These are phyloP conservation scores for Abrus precatorius DNA, from an alignment of 306 rosid genomes.

Conservation along the genomic window DNA sequence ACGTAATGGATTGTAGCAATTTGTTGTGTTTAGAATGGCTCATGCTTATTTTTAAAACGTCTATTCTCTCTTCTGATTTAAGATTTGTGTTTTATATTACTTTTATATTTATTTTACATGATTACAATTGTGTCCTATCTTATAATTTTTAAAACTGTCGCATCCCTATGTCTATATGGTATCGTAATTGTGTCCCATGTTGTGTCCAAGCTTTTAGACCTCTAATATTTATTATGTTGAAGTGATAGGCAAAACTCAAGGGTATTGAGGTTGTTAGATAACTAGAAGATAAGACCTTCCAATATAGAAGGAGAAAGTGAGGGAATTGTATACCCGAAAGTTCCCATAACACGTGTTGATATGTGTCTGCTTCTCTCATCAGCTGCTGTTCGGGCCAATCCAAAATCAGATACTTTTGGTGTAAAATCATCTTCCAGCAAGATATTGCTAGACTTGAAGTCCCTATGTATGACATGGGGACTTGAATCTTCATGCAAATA, in stretches of 20 bases:
- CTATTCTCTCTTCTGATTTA: too few species aligned
- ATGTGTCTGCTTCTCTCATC: constrained; percentile 87
- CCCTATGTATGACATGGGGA: constrained; percentile 96
- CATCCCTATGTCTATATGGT: too few species aligned
- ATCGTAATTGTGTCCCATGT: too few species aligned
- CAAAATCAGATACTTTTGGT: constrained; percentile 97
- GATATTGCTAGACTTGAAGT: constrained; percentile 95
- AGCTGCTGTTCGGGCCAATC: constrained; percentile 91
- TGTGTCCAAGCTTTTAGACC: too few species aligned
- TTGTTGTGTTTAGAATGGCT: neutral
- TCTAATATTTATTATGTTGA: neutral
- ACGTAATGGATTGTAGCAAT: neutral
- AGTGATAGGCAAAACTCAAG: constrained; percentile 1
- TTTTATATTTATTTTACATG: too few species aligned
- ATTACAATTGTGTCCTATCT: too few species aligned
- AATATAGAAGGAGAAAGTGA: constrained; percentile 16
- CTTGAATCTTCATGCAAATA: constrained; percentile 97
- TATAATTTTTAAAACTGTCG: too few species aligned
- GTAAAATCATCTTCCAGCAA: constrained; percentile 92
- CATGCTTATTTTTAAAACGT: too few species aligned
- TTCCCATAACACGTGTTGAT: constrained; percentile 99
- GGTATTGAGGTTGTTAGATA: constrained; percentile 8
- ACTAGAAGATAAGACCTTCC: neutral
- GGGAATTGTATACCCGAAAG: constrained; percentile 78
- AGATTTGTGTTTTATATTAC: too few species aligned